Evolutionary conservation across 2,329 filamentous ascomycete genomes (phyloP).

Genomic region (Ilyonectria destructans): DNA sequence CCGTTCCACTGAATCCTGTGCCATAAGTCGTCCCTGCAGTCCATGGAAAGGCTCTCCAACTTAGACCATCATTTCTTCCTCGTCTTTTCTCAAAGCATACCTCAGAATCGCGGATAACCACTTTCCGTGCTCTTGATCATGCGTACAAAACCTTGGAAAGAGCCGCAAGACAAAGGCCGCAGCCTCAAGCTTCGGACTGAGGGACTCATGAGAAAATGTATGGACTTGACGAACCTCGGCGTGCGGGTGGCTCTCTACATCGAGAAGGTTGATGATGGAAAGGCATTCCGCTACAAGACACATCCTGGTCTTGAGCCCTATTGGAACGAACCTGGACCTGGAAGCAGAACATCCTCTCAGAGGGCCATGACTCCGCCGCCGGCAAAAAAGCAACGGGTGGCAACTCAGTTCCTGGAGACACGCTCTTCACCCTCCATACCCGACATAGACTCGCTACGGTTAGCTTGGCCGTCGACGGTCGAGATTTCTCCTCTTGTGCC

Average conservation of each 20-base stretch:
- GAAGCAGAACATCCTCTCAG: neutral
- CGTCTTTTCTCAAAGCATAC: neutral
- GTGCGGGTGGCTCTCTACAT: conserved; percentile 5
- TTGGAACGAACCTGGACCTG: neutral
- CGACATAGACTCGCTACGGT: neutral
- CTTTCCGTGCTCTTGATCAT: conserved; percentile 1
- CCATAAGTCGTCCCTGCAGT: neutral
- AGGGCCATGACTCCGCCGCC: neutral
- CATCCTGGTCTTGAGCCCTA: neutral
- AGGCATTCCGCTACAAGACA: neutral
- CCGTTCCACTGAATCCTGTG: neutral
- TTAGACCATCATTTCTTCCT: neutral
- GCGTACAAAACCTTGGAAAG: neutral
- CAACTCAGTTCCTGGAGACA: neutral
- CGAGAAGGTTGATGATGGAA: neutral
- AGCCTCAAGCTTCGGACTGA: neutral
- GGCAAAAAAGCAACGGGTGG: neutral
- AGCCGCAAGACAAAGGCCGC: neutral
- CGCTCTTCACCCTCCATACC: neutral
- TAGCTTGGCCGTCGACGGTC: neutral
- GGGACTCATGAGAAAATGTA: neutral
- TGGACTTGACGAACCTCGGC: neutral
- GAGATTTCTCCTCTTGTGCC: neutral
- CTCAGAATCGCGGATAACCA: neutral
- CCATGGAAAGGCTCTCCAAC: neutral